These are phyloP conservation scores for Fusarium setosum DNA, from an alignment of 2,329 filamentous ascomycete genomes.

Conservation along the genomic window DNA sequence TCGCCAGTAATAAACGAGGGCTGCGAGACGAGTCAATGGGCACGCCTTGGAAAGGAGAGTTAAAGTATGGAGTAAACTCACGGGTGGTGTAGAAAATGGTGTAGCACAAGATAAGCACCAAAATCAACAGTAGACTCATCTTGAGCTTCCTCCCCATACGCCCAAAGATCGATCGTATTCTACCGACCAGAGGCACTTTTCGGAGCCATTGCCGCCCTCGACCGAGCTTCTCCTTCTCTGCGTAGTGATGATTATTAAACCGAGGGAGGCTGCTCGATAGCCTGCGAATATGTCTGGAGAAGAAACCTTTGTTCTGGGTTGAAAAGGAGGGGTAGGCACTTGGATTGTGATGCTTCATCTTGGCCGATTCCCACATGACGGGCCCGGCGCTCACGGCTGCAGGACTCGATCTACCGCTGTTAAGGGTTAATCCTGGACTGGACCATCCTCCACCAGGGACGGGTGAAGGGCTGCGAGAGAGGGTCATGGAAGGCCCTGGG, in stretches of 20 bases:
- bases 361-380: conserved; percentile 85
- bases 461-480: conserved; percentile 90
- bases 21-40: conserved; percentile 1
- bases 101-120: conserved; percentile 75
- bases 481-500: conserved; percentile 75
- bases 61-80: conserved; percentile 60
- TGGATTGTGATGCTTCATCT: conserved; percentile 79
- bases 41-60: neutral
- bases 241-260: conserved; percentile 71
- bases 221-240: conserved; percentile 82
- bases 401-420: conserved; percentile 78
- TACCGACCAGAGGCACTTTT: conserved; percentile 59
- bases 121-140: conserved; percentile 68
- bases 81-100: conserved; percentile 78
- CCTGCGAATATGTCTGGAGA: conserved; percentile 83
- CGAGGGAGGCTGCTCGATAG: conserved; percentile 83
- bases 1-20: conserved; percentile 72
- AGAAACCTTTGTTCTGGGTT: conserved; percentile 87
- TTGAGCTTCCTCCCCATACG: conserved; percentile 74
- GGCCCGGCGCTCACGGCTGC: conserved; percentile 65
- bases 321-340: conserved; percentile 83
- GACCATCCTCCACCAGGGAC: conserved; percentile 88
- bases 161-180: conserved; percentile 57
- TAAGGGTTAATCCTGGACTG: conserved; percentile 81
- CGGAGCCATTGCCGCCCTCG: conserved; percentile 66